phyloP scores from a whole-genome alignment of 164 flowering plant species.

The Umbilicus rupestris region DNA sequence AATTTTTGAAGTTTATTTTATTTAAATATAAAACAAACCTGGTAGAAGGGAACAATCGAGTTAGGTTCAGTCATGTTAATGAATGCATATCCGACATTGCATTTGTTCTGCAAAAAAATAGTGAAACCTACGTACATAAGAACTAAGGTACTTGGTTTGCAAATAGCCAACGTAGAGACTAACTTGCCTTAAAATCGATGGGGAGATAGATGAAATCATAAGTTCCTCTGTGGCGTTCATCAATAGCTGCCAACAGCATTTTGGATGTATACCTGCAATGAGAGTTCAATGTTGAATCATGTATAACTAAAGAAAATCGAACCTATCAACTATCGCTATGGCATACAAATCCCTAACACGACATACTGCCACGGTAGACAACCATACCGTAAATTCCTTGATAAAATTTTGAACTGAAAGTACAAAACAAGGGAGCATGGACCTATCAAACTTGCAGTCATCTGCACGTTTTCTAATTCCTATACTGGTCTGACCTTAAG shows the following conservation, averaged over 20 bases:
- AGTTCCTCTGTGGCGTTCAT: slow-evolving; percentile 61
- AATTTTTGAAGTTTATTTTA: not conserved
- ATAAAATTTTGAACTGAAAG: no score
- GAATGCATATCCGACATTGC: slow-evolving; percentile 91
- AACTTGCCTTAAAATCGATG: slow-evolving; percentile 74
- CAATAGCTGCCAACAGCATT: slow-evolving; percentile 79
- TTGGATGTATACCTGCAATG: slow-evolving; percentile 66
- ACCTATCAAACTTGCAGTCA: no score
- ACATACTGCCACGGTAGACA: not conserved
- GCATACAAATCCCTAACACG: not conserved
- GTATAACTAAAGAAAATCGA: not conserved
- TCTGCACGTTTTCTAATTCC: no score
- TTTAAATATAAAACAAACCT: slow-evolving; percentile 31
- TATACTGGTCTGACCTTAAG: no score
- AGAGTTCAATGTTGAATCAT: not conserved
- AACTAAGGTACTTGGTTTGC: not conserved
- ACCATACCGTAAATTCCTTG: not conserved
- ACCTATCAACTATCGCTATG: not conserved
- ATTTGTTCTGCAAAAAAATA: slow-evolving; percentile 49
- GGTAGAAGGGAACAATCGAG: slow-evolving; percentile 54
- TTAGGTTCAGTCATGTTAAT: slow-evolving; percentile 70
- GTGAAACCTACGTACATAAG: not conserved
- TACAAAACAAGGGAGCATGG: no score
- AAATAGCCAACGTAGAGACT: not conserved
- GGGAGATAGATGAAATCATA: slow-evolving; percentile 84